A percentile compares a stretch with the other conserved stretches of the same genome.
Conservation (phyloP, 108 stramenopile genomes). For the Skeletonema potamos region DNA sequence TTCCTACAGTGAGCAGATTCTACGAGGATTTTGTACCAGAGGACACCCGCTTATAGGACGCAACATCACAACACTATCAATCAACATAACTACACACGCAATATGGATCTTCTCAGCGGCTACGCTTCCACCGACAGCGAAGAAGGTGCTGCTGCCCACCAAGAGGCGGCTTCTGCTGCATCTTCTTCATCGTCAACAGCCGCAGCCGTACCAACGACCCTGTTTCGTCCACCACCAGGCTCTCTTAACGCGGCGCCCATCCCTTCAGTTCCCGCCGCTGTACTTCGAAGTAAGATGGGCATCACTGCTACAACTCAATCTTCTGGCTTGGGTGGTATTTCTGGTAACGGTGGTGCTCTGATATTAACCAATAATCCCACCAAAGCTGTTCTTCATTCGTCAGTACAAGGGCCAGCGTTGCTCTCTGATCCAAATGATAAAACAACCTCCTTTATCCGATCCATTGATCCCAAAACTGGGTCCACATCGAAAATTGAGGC, state of each 20-base stretch:
- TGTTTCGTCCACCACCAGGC: slow-evolving; percentile 26
- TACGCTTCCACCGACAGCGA: slow-evolving; percentile 42
- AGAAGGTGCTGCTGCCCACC: slow-evolving; percentile 3
- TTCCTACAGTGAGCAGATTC: too few relatives aligned
- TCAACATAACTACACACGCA: background rate
- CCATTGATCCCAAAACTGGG: slow-evolving; percentile 34
- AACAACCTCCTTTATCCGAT: slow-evolving; percentile 33
- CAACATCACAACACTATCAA: too few relatives aligned
- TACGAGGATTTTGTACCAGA: too few relatives aligned
- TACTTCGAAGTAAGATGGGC: slow-evolving; percentile 20
- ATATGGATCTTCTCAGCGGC: slow-evolving; percentile 47
- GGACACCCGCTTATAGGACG: too few relatives aligned
- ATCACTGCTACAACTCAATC: background rate
- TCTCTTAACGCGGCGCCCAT: slow-evolving; percentile 37
- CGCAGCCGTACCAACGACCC: background rate
- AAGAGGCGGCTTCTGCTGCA: background rate
- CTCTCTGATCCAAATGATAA: slow-evolving; percentile 52
- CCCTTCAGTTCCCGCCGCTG: slow-evolving; percentile 35
- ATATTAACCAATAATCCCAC: slow-evolving; percentile 3
- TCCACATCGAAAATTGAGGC: slow-evolving; percentile 36
- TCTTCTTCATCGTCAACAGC: background rate
- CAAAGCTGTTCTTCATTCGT: slow-evolving; percentile 1
- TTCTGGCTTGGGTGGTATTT: background rate
- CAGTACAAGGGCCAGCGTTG: slow-evolving; percentile 63
- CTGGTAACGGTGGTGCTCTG: background rate